Evolutionary conservation across 768 basidiomycete genomes (phyloP).

Genomic region (Mycena haematopus): DNA sequence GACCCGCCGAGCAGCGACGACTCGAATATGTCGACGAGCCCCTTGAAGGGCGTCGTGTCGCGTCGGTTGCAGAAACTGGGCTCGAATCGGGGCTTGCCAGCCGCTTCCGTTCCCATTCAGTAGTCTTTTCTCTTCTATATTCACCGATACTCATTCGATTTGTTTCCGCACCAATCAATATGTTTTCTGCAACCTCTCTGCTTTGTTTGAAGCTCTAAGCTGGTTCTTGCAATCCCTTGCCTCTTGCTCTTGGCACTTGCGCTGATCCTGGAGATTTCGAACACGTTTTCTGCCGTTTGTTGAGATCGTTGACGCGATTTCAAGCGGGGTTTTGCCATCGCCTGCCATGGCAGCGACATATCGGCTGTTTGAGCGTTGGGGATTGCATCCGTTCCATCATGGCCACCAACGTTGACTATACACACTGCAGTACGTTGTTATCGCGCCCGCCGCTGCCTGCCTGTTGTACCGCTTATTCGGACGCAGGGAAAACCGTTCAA

Average conservation of each 20-base stretch:
- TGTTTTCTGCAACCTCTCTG: neutral
- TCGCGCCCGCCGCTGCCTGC: too few relatives aligned
- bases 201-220: too few relatives aligned
- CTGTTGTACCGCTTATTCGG: neutral
- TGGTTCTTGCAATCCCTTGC: too few relatives aligned
- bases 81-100: slow-evolving; percentile 27
- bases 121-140: neutral
- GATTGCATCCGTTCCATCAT: neutral
- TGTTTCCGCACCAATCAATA: slow-evolving; percentile 2
- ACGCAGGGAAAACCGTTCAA: neutral
- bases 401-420: neutral
- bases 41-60: slow-evolving; percentile 50
- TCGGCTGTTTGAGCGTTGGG: neutral
- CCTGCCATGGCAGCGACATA: neutral
- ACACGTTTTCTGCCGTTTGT: too few relatives aligned
- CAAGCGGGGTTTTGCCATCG: neutral
- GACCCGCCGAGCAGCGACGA: slow-evolving; percentile 55
- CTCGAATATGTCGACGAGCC: slow-evolving; percentile 50
- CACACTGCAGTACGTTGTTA: neutral
- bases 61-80: slow-evolving; percentile 46
- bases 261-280: too few relatives aligned
- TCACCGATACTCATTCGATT: neutral
- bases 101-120: neutral
- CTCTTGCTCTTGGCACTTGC: too few relatives aligned
- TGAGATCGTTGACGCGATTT: neutral